Base-by-base conservation (phyloP, 2,329 filamentous ascomycete species). In the Tolypocladium tropicale region DNA sequence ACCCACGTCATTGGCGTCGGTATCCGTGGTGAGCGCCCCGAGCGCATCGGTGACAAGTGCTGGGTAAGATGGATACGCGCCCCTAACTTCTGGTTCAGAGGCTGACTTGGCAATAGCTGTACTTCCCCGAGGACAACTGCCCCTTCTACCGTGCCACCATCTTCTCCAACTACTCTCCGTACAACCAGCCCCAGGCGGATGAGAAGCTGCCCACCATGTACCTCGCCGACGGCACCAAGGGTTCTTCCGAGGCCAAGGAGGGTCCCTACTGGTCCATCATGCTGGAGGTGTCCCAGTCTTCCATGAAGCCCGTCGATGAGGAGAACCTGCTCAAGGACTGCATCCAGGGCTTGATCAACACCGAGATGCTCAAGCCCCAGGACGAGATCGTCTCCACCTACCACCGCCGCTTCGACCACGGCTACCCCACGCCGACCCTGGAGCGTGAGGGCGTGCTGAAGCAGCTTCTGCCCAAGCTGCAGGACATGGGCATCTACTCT, bases 251-350 rank as follows among this genome's bases (percentile, higher is more conserved):
- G 68, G 76, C 90, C 58, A 82, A 94, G 79, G 83, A 88, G 68
- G 94, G 94, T 36, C 94, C 94, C 46, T 99, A 99, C 85, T 99
- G 94, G 94, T 97, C 93, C 61, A 95, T 99, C 80, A 99, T 99
- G 94, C 78, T 99, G 65, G 94, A 99, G 76, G 88, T 99, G 59
- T 97, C 94, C 34, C 90, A 99, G 76, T 97, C 93, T 34, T 84
- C 83, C 68, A 84, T 95, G 86, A 99, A 99, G 83, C 90, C 91
- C 41, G 92, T 97, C 34, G 85, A 97, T 74, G 78, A 88, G 66
- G 84, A 85, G 65, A 96, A 87, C 72, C 76, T 99, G 60, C 80
- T 99, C 67, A 83, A 82, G 73, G 92, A 99, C 69, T 94, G 84
- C 68, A 97, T 99, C 72, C 89, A 95, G 77, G 94, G 94, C 68